phyloP scores from a whole-genome alignment of 2,329 filamentous ascomycete species.

The Trichoderma afroharzianum region DNA sequence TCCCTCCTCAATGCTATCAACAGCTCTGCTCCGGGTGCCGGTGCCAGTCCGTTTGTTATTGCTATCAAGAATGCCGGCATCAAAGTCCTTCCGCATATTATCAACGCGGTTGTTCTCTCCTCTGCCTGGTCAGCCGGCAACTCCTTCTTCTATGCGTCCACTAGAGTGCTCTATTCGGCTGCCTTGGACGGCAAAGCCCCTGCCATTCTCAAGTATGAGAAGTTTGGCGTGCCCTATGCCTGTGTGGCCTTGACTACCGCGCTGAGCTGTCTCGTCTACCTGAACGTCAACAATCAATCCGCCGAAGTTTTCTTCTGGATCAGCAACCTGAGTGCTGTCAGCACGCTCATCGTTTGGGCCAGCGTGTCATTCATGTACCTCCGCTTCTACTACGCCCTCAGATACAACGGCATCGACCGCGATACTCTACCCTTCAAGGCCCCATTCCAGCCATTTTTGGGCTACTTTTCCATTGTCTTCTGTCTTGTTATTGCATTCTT shows the following conservation, averaged over 20 bases:
- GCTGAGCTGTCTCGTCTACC: conserved; percentile 62
- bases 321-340: conserved; percentile 61
- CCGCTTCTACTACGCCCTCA: conserved; percentile 63
- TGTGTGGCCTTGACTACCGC: conserved; percentile 39
- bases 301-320: conserved; percentile 62
- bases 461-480: conserved; percentile 58
- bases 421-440: conserved; percentile 63
- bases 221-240: conserved; percentile 30
- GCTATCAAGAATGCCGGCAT: conserved; percentile 49
- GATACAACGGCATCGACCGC: conserved; percentile 61
- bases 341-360: conserved; percentile 66
- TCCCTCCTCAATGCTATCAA: conserved; percentile 48
- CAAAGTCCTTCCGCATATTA: conserved; percentile 43
- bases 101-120: conserved; percentile 57
- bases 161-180: conserved; percentile 46
- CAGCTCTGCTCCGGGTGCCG: conserved; percentile 32
- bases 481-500: conserved; percentile 66
- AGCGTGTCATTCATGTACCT: conserved; percentile 67
- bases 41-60: conserved; percentile 56
- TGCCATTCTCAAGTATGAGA: conserved; percentile 34
- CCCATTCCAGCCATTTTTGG: conserved; percentile 64
- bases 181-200: conserved; percentile 41
- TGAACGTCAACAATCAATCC: conserved; percentile 54
- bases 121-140: conserved; percentile 58
- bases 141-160: conserved; percentile 52